Conservation (phyloP, 1,139 yeast species). For the Magnusiomyces fungicola region DNA sequence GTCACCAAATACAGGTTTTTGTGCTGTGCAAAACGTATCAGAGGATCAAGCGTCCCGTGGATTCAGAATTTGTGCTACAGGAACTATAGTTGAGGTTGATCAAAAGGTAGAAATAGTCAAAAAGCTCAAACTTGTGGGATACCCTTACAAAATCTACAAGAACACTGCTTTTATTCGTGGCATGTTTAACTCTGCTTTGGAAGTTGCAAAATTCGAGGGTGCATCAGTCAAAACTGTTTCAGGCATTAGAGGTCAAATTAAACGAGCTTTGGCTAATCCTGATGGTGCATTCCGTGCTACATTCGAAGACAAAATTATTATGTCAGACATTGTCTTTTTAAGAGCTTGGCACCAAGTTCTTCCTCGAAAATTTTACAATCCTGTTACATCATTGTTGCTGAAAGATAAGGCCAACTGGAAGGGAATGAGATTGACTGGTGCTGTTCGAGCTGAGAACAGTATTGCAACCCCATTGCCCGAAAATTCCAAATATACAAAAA, state of each 20-base stretch:
- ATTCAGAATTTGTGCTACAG: constrained; percentile 96
- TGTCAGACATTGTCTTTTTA: constrained; percentile 83
- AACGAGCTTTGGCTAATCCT: constrained; percentile 86
- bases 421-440: constrained; percentile 94
- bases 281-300: constrained; percentile 99
- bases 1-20: constrained; percentile 95
- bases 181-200: constrained; percentile 88
- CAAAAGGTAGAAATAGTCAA: constrained; percentile 86
- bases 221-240: constrained; percentile 94
- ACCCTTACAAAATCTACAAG: constrained; percentile 87
- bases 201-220: constrained; percentile 97
- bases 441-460: constrained; percentile 71
- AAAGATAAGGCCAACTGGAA: constrained; percentile 79
- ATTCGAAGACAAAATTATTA: constrained; percentile 87
- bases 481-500: constrained; percentile 64
- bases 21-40: constrained; percentile 88
- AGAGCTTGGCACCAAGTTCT: constrained; percentile 97
- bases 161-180: constrained; percentile 96
- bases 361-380: constrained; percentile 87
- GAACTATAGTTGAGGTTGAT: constrained; percentile 89
- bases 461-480: constrained; percentile 54
- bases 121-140: constrained; percentile 89
- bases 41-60: constrained; percentile 78
- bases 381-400: constrained; percentile 83
- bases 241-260: constrained; percentile 96